Evolutionary conservation across 345 rosid genomes (phyloP).

Genomic region (Corchorus olitorius): DNA sequence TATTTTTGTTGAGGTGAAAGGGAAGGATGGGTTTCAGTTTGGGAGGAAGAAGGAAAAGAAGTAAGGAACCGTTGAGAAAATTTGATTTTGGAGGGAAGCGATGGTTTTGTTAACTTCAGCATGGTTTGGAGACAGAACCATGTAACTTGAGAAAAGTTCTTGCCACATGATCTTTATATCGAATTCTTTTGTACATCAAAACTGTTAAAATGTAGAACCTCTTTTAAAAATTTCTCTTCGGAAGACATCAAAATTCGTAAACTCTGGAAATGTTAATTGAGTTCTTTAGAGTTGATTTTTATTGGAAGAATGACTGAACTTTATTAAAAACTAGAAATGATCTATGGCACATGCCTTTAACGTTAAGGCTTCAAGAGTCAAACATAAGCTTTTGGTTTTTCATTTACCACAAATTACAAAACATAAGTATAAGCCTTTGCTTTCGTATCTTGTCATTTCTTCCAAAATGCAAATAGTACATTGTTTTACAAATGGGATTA

Average conservation of each 20-base stretch:
- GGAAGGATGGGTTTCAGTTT: not conserved
- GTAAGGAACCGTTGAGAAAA: not conserved
- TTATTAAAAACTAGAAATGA: not conserved
- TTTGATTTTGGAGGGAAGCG: not conserved
- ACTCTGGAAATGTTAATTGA: too few species aligned
- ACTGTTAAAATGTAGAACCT: not conserved
- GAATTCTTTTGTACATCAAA: not conserved
- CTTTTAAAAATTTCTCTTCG: not conserved
- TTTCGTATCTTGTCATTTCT: not conserved
- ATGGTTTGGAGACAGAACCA: not conserved
- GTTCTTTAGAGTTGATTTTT: too few species aligned
- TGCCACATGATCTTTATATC: not conserved
- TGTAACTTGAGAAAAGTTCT: not conserved
- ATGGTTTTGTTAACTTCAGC: not conserved
- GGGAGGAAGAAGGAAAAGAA: not conserved
- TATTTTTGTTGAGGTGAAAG: slow-evolving; percentile 13
- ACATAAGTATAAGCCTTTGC: not conserved
- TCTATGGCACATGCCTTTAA: too few species aligned
- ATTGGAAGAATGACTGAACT: not conserved
- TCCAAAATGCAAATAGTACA: not conserved
- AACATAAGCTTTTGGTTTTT: not conserved
- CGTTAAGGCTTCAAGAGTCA: not conserved
- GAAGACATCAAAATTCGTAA: too few species aligned
- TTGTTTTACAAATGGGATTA: not conserved
- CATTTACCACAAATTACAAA: not conserved